Evolutionary conservation across 108 stramenopile species (phyloP).

Genomic region (Stephanodiscus triporus): DNA sequence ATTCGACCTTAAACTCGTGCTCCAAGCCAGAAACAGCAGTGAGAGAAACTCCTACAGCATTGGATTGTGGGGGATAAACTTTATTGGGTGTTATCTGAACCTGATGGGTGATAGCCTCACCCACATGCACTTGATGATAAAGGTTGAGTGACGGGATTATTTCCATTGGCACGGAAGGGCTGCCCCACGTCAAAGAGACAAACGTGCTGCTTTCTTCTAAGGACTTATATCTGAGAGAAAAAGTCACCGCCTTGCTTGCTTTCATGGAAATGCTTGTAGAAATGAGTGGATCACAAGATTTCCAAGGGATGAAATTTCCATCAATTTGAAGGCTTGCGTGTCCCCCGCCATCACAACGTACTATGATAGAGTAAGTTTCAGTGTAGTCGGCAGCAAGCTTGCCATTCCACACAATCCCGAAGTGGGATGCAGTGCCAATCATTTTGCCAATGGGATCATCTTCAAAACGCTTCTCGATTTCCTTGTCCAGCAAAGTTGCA

Average conservation of each 20-base stretch:
- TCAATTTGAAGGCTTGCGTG: slow-evolving; percentile 14
- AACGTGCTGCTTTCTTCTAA: slow-evolving; percentile 10
- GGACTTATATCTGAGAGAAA: slow-evolving; percentile 26
- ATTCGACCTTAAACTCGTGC: slow-evolving; percentile 23
- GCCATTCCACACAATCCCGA: slow-evolving; percentile 24
- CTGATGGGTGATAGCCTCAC: slow-evolving; percentile 1
- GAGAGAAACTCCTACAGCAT: slow-evolving; percentile 28
- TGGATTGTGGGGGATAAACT: slow-evolving; percentile 14
- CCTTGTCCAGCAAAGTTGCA: slow-evolving; percentile 10
- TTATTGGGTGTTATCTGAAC: slow-evolving; percentile 13
- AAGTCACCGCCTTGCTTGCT: slow-evolving; percentile 14
- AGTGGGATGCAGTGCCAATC: slow-evolving; percentile 1
- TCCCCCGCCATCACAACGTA: slow-evolving; percentile 23
- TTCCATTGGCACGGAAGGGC: slow-evolving; percentile 1
- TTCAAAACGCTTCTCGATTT: slow-evolving; percentile 15
- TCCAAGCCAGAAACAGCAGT: slow-evolving; percentile 17
- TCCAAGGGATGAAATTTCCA: slow-evolving; percentile 18
- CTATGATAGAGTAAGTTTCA: slow-evolving; percentile 20
- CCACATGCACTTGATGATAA: background rate
- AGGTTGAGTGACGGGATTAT: slow-evolving; percentile 25
- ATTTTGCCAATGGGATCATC: slow-evolving; percentile 4
- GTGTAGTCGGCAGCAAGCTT: slow-evolving; percentile 13
- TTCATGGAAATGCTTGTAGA: slow-evolving; percentile 2
- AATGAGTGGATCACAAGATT: slow-evolving; percentile 18
- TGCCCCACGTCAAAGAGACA: slow-evolving; percentile 15